Evolutionary conservation across 306 rosid species (phyloP).

Genomic region (Senna siamea): DNA sequence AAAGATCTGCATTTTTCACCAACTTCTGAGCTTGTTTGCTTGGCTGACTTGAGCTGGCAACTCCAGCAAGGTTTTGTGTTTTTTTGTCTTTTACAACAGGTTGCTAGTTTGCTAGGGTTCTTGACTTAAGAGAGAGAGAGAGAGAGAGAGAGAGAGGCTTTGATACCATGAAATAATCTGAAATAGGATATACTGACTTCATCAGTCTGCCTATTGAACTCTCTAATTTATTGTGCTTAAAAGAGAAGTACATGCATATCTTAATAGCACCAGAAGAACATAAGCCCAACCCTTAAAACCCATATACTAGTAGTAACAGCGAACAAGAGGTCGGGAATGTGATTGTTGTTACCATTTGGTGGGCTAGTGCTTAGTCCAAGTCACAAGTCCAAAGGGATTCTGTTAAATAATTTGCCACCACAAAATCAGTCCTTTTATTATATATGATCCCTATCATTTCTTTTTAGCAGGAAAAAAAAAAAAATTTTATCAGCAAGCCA

Average conservation of each 20-base stretch:
- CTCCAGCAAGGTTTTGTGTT: too few species aligned
- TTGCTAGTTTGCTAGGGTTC: too few species aligned
- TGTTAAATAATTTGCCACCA: not conserved
- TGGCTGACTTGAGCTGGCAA: too few species aligned
- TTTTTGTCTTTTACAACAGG: too few species aligned
- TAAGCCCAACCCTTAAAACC: not conserved
- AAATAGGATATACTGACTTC: not conserved
- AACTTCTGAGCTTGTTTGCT: too few species aligned
- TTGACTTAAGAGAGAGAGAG: too few species aligned
- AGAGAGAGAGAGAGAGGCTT: not conserved
- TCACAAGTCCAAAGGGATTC: not conserved
- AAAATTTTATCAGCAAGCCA: not conserved
- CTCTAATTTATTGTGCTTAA: not conserved
- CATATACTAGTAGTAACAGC: not conserved
- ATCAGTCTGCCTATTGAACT: not conserved
- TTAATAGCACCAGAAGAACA: not conserved
- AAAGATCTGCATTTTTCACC: too few species aligned
- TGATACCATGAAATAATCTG: not conserved
- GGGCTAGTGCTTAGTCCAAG: not conserved
- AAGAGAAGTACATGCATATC: not conserved
- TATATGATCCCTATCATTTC: conserved; percentile 6
- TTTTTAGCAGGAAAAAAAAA: not conserved
- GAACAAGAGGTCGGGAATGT: not conserved
- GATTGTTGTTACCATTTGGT: not conserved
- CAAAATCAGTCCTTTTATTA: not conserved